A percentile compares a stretch with the other conserved stretches of the same genome.
Conservation (phyloP, 345 rosid genomes). For the Eucalyptus pauciflora region DNA sequence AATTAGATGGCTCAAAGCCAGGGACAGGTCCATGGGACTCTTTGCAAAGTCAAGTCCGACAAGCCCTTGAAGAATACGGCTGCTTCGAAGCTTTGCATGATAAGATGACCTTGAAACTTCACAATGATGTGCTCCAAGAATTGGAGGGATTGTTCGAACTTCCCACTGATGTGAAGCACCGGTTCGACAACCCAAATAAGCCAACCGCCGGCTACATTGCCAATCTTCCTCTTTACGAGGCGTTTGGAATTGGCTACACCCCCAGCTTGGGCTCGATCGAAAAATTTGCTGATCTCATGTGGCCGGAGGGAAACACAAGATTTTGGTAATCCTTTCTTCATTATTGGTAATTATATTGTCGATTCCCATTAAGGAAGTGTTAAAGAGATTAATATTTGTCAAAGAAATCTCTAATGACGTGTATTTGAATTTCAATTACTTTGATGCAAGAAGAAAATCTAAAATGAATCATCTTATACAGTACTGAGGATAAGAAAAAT, state of each 20-base stretch:
- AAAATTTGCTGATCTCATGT: neutral
- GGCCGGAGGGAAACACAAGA: neutral
- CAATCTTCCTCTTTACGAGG: neutral
- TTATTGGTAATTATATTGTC: neutral
- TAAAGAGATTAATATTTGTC: neutral
- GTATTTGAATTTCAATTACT: neutral
- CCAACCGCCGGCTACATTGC: neutral
- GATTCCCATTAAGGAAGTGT: neutral
- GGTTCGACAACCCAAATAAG: neutral
- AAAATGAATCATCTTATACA: neutral
- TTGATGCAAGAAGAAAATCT: neutral
- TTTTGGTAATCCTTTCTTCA: neutral
- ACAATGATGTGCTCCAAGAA: neutral
- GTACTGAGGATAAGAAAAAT: too few relatives aligned
- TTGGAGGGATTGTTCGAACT: neutral
- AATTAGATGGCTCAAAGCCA: neutral
- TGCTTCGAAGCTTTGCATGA: neutral
- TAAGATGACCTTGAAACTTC: neutral
- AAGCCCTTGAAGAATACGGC: neutral
- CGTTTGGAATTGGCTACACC: neutral
- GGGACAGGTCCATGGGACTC: neutral
- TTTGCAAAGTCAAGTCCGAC: neutral
- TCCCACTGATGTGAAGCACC: neutral
- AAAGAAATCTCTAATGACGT: neutral
- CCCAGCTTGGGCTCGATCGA: neutral